Percentiles rank a stretch among this genome's conserved stretches.
Conservation (phyloP, 2,329 filamentous ascomycete species). For the Alternaria triticimaculans region DNA sequence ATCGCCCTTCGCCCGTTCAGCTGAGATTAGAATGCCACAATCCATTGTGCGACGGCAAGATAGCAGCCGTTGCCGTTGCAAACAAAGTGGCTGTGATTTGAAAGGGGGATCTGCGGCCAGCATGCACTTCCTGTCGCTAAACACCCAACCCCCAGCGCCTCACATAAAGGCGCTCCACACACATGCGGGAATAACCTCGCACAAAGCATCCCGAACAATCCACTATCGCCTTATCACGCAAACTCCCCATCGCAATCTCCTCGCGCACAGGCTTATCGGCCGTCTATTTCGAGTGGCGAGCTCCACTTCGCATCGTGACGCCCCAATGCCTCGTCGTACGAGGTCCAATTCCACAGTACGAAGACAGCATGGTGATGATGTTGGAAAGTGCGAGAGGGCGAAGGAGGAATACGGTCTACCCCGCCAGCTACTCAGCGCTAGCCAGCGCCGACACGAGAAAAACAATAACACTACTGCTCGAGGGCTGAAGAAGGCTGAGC, state of each 20-base stretch:
- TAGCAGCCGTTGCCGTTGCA: not conserved
- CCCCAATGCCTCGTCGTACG: not conserved
- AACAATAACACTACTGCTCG: not conserved
- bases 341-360: not conserved
- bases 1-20: not conserved
- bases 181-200: not conserved
- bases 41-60: not conserved
- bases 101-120: not conserved
- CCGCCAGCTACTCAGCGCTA: not conserved
- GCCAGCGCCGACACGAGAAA: not conserved
- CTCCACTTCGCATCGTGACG: not conserved
- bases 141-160: not conserved
- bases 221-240: not conserved
- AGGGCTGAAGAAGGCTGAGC: not conserved
- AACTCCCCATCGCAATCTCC: not conserved
- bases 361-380: not conserved
- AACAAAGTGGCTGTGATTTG: not conserved
- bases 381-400: not conserved
- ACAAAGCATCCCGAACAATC: not conserved
- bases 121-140: conserved; percentile 1
- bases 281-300: not conserved
- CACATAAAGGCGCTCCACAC: not conserved
- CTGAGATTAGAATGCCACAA: not conserved
- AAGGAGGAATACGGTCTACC: not conserved
- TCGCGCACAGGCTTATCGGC: not conserved